Conservation (phyloP, 495 filamentous ascomycete species). For the Annulohypoxylon maeteangense region DNA sequence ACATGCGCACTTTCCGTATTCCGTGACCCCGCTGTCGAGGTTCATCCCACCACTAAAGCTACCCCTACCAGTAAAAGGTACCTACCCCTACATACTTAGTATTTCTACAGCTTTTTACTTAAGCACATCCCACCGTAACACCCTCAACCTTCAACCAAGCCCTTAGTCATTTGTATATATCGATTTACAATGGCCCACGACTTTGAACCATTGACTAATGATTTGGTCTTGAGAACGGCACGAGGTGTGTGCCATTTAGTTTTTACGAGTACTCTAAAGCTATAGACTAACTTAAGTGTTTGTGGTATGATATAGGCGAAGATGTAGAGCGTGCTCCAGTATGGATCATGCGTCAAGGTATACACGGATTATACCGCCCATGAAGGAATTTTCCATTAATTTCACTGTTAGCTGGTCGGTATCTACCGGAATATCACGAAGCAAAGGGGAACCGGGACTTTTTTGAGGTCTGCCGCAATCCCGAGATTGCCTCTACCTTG, state of each 20-base stretch:
- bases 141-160: neutral
- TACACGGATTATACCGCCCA: neutral
- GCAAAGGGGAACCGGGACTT: conserved; percentile 91
- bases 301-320: conserved; percentile 68
- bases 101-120: neutral
- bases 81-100: neutral
- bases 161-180: too few relatives aligned
- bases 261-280: conserved; percentile 32
- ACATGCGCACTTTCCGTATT: neutral
- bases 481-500: conserved; percentile 89
- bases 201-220: conserved; percentile 88
- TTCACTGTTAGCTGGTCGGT: conserved; percentile 78
- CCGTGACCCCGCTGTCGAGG: conserved; percentile 24
- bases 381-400: conserved; percentile 17
- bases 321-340: conserved; percentile 90
- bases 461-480: conserved; percentile 94
- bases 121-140: neutral
- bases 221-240: conserved; percentile 86
- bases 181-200: conserved; percentile 62
- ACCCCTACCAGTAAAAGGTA: neutral
- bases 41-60: conserved; percentile 35
- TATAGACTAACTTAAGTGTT: conserved; percentile 43
- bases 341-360: conserved; percentile 99
- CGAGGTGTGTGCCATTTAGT: conserved; percentile 68
- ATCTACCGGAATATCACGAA: conserved; percentile 97